Conservation (phyloP, 768 basidiomycete species). For the Serendipita indica region DNA sequence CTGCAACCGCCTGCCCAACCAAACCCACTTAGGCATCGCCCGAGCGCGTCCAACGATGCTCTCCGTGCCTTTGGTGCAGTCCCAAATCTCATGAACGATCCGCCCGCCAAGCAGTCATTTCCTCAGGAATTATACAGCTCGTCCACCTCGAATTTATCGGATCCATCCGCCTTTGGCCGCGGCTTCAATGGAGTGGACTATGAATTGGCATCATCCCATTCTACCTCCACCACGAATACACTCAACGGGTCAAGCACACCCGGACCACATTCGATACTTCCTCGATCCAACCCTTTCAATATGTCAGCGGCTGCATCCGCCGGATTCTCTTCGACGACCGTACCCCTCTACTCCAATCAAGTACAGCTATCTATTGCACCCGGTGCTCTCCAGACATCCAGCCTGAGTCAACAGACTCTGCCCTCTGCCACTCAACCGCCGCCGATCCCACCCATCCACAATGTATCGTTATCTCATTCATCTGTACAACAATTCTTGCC, state of each 20-base stretch:
- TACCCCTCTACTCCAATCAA: not conserved
- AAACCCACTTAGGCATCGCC: constrained; percentile 7
- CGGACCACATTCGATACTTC: not conserved
- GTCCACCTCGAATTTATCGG: not conserved
- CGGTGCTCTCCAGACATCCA: not conserved
- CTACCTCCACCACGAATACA: not conserved
- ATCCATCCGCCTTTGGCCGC: not conserved
- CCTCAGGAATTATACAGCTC: constrained; percentile 8
- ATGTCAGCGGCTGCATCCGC: not conserved
- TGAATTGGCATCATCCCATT: not conserved
- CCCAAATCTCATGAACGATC: not conserved
- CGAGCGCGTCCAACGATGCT: not conserved
- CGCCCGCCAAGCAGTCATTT: not conserved
- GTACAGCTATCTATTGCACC: not conserved
- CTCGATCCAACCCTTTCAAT: not conserved
- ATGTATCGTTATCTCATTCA: constrained; percentile 5
- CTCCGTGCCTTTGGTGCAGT: not conserved
- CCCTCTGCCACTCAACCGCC: not conserved
- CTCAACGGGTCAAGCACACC: not conserved
- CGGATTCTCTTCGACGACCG: not conserved
- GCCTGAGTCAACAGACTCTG: not conserved
- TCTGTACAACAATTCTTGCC: constrained; percentile 1
- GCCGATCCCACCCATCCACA: not conserved
- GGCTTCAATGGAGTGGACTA: not conserved
- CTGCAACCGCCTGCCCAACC: constrained; percentile 7